Evolutionary conservation across 176 grass and related monocot genomes (phyloP), one percentile per base, ranked within the genome.

Genomic region (Avena eriantha): DNA sequence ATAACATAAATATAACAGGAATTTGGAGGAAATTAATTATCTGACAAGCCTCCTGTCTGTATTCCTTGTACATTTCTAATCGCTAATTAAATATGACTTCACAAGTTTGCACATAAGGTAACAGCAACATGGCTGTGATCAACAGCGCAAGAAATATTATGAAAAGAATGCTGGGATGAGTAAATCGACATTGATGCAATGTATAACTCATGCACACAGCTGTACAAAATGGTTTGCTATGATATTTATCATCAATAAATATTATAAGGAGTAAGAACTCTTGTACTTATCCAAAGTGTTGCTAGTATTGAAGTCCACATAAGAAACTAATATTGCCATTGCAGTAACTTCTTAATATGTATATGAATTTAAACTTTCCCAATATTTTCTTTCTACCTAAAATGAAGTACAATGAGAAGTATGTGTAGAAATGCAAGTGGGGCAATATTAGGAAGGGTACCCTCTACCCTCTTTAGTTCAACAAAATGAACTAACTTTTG

Each of bases 321-420:
- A 45, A 46, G 64, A 77, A 86, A 53, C 17, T 10, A 77, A 61
- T 53, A 71, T 31, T 11, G 4, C 76, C 23, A 33, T 24, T 35
- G 16, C 55, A 26, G 15, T 31, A 78, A 26, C 26, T 24, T 36
- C 7, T 83, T 70, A 10, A 78, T 59, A 68, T 69, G 29, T n/a
- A n/a, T n/a, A 41, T 58, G 66, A 87, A 89, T 70, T 71, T 49
- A 71, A 66, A 59, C 5, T 24, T 43, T 33, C 43, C 51, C 13
- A 33, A 7, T 76, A 8, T 10, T 15, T 56, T 82, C 12, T 84
- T 33, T 75, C 26, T 47, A 60, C 77, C 9, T 14, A 79, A 36
- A 21, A 79, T 77, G 53, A 48, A 63, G 63, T 47, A 68, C 33
- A 84, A 71, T 46, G 46, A 73, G 29, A 6, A 47, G 54, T 54